These are phyloP conservation scores for Hibiscus mutabilis DNA, from an alignment of 345 rosid species.

Conservation along the genomic window DNA sequence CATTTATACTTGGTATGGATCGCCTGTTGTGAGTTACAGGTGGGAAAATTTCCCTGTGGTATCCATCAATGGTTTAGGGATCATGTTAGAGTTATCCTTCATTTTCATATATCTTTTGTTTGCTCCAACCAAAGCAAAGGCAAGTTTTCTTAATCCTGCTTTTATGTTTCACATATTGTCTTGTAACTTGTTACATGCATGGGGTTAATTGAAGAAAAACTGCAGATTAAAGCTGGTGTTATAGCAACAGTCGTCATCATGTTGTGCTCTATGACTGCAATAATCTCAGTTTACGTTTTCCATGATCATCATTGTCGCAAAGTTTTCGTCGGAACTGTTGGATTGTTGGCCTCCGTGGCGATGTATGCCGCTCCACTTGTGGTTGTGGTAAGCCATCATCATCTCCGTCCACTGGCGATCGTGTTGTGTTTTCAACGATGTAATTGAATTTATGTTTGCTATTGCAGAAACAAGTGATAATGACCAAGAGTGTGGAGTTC, in stretches of 20 bases:
- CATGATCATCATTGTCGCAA: conserved; percentile 62
- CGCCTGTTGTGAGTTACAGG: conserved; percentile 65
- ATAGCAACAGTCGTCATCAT: neutral
- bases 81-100: conserved; percentile 59
- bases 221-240: neutral
- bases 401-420: too few relatives aligned
- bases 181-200: too few relatives aligned
- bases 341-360: conserved; percentile 8
- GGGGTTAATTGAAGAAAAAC: too few relatives aligned
- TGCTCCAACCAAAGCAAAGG: conserved; percentile 30
- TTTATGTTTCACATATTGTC: too few relatives aligned
- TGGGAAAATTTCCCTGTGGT: conserved; percentile 76
- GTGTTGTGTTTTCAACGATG: neutral
- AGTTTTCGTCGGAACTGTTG: conserved; percentile 62
- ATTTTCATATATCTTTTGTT: conserved; percentile 46
- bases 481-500: conserved; percentile 75
- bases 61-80: conserved; percentile 71
- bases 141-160: neutral
- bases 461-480: conserved; percentile 67
- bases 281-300: conserved; percentile 37
- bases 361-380: conserved; percentile 3
- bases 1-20: conserved; percentile 72
- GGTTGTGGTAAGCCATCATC: neutral
- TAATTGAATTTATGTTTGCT: neutral
- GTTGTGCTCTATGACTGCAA: conserved; percentile 14